A percentile compares a stretch with the other conserved stretches of the same genome.
phyloP scores from a whole-genome alignment of 2,329 filamentous ascomycete species.

The Ophiostoma angusticollis region DNA sequence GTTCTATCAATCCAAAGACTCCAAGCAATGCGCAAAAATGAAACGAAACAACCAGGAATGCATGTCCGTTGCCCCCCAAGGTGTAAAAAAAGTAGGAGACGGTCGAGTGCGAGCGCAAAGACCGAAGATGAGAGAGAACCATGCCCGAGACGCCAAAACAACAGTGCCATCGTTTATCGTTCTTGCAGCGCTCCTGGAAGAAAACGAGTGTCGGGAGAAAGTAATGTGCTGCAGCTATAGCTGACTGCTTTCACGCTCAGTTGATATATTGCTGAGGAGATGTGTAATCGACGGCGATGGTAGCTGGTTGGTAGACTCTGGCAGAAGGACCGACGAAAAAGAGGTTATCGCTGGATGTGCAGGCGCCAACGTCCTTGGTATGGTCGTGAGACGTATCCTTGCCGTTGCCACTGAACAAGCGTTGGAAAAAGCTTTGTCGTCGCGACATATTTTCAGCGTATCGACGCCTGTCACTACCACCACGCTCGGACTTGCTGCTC shows the following conservation, averaged over 20 bases:
- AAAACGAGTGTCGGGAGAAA: neutral
- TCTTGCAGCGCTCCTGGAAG: too few relatives aligned
- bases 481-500: conserved; percentile 16
- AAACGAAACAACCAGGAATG: neutral
- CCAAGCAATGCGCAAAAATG: conserved; percentile 9
- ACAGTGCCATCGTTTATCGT: neutral
- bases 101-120: neutral
- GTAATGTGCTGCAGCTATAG: neutral
- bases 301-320: too few relatives aligned
- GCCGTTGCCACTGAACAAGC: conserved; percentile 23
- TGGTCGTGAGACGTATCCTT: neutral
- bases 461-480: conserved; percentile 2
- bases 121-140: neutral
- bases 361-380: neutral
- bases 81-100: neutral
- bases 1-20: conserved; percentile 7
- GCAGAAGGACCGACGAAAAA: neutral
- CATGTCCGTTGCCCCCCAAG: too few relatives aligned
- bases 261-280: conserved; percentile 1
- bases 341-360: neutral
- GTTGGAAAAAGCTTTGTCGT: conserved; percentile 27
- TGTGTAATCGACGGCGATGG: conserved; percentile 2
- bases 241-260: conserved; percentile 3
- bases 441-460: conserved; percentile 15
- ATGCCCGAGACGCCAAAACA: neutral